phyloP scores from a whole-genome alignment of 2,329 filamentous ascomycete genomes.

The Cytospora piceae region DNA sequence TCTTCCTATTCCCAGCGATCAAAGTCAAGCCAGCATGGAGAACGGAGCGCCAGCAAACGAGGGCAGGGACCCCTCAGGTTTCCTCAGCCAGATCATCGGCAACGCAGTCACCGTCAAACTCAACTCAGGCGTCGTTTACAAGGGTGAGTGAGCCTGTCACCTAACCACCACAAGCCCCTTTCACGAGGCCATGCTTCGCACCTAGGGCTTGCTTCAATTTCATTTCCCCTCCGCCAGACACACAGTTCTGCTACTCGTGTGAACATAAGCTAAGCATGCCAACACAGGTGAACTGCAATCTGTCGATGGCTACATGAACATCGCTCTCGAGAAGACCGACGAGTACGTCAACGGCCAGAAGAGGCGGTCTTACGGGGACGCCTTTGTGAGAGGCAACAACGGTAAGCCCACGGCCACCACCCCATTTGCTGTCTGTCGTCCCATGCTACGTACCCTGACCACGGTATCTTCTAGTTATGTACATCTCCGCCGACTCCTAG shows the following conservation, averaged over 20 bases:
- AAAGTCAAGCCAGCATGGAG: slow-evolving; percentile 64
- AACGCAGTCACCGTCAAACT: slow-evolving; percentile 94
- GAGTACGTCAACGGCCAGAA: slow-evolving; percentile 88
- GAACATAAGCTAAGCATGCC: slow-evolving; percentile 30
- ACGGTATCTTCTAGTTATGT: slow-evolving; percentile 61
- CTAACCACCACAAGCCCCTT: background rate
- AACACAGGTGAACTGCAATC: slow-evolving; percentile 85
- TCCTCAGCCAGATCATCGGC: slow-evolving; percentile 92
- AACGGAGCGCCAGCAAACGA: slow-evolving; percentile 70
- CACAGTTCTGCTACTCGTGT: background rate
- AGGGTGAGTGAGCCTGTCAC: slow-evolving; percentile 62
- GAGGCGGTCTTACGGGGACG: slow-evolving; percentile 85
- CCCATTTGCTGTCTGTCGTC: background rate
- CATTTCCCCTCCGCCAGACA: background rate
- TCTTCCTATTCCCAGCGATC: background rate
- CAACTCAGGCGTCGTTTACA: slow-evolving; percentile 98
- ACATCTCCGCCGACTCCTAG: slow-evolving; percentile 66
- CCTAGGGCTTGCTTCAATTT: background rate
- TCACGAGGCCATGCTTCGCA: background rate
- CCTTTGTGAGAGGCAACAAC: slow-evolving; percentile 95
- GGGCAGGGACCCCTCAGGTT: slow-evolving; percentile 90
- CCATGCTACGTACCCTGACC: slow-evolving; percentile 20
- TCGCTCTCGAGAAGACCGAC: slow-evolving; percentile 92
- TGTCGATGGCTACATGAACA: slow-evolving; percentile 99
- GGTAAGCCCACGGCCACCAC: slow-evolving; percentile 54